These are phyloP conservation scores for Wallacemonas rigidus DNA, from an alignment of 208 protist genomes.

Conservation along the genomic window DNA sequence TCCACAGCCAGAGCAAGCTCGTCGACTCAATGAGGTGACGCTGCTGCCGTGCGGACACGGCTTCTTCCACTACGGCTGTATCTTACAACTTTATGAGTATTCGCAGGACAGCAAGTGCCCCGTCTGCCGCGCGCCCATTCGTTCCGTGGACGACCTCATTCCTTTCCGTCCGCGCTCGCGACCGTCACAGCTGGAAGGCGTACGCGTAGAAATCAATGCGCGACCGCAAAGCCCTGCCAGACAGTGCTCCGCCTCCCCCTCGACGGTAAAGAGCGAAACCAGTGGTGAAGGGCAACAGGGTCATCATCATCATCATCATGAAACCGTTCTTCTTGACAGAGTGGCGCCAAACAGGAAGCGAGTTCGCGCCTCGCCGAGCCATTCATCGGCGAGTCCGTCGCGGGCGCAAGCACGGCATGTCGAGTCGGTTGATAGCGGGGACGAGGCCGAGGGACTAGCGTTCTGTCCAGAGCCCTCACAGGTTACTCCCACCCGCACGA, in stretches of 20 bases:
- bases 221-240: neutral
- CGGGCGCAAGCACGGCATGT: neutral
- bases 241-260: too few species aligned
- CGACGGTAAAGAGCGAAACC: too few species aligned
- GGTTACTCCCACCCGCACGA: too few species aligned
- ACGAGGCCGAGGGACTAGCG: too few species aligned
- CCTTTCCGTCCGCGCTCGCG: constrained; percentile 46
- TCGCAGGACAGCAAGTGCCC: constrained; percentile 46
- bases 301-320: neutral
- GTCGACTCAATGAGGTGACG: constrained; percentile 7
- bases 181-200: constrained; percentile 2
- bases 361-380: neutral
- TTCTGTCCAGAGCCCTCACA: too few species aligned
- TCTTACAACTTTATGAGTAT: constrained; percentile 72
- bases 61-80: constrained; percentile 73
- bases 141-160: constrained; percentile 30
- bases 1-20: neutral
- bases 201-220: neutral
- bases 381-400: neutral
- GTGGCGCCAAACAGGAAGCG: constrained; percentile 13
- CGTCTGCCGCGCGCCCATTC: constrained; percentile 61
- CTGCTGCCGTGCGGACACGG: constrained; percentile 58
- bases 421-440: neutral
- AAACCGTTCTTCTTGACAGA: neutral
- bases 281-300: neutral